These are phyloP conservation scores for Vicia faba DNA, from an alignment of 306 rosid genomes.

Conservation along the genomic window DNA sequence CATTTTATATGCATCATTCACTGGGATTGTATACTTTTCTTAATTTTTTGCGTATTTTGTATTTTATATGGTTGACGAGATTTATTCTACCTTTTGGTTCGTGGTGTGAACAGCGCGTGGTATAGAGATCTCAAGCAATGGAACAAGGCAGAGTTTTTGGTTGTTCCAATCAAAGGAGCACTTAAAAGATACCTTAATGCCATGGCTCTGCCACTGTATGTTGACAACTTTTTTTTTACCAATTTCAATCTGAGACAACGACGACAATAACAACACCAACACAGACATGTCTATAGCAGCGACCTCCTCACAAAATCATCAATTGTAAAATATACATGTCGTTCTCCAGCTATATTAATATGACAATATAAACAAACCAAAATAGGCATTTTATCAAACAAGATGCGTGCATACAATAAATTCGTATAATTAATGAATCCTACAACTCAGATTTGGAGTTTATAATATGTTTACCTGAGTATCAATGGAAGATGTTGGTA, in stretches of 20 bases:
- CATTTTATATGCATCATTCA: conserved; percentile 13
- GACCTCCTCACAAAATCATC: no score
- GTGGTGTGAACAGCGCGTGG: conserved; percentile 52
- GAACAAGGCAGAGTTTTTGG: conserved; percentile 38
- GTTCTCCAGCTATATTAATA: no score
- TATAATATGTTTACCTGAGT: no score
- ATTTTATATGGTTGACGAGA: conserved; percentile 29
- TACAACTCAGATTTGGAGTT: no score
- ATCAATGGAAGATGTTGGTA: no score
- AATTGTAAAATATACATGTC: no score
- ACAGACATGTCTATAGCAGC: no score
- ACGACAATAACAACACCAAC: no score
- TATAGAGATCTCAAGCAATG: conserved; percentile 42
- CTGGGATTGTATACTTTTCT: conserved; percentile 5
- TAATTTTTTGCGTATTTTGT: background rate
- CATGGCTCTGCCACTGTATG: conserved; percentile 56
- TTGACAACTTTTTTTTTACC: conserved; percentile 23
- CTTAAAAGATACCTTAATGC: conserved; percentile 44
- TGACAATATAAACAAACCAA: no score
- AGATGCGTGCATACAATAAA: no score
- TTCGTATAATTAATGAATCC: no score
- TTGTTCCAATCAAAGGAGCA: conserved; percentile 47
- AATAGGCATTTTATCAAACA: no score
- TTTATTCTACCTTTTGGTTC: conserved; percentile 35
- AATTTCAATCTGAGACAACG: conserved; percentile 37